A percentile compares a stretch with the other conserved stretches of the same genome.
phyloP scores from a whole-genome alignment of 352 stramenopile species.

The Globisporangium carolinianum region DNA sequence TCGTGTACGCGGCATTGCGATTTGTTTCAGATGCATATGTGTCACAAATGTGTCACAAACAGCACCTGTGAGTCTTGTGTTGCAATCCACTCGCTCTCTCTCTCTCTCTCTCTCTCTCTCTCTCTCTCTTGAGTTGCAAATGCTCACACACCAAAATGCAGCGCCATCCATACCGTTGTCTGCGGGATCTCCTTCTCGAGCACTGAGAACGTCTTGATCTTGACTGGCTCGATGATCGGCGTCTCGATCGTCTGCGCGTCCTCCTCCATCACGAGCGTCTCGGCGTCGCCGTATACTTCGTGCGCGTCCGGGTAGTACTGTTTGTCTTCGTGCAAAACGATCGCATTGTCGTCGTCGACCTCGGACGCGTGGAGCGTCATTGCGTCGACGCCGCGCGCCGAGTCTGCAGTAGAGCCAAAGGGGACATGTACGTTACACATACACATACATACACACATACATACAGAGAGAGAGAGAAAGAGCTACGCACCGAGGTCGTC shows the following conservation, averaged over 20 bases:
- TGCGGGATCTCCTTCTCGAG: conserved; percentile 76
- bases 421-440: too few relatives aligned
- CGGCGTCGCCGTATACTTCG: conserved; percentile 95
- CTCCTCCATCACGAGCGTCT: conserved; percentile 98
- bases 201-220: conserved; percentile 91
- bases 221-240: conserved; percentile 96
- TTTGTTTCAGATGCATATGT: too few relatives aligned
- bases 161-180: conserved; percentile 32
- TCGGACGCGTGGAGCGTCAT: conserved; percentile 39
- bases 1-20: not conserved
- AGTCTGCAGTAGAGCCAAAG: conserved; percentile 1
- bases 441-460: not conserved
- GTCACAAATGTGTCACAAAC: too few relatives aligned
- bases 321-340: conserved; percentile 99
- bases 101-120: too few relatives aligned
- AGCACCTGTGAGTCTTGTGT: too few relatives aligned
- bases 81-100: too few relatives aligned
- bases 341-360: conserved; percentile 81
- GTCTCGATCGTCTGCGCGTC: conserved; percentile 98
- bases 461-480: conserved; percentile 14
- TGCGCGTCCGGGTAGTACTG: conserved; percentile 98
- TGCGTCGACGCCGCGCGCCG: conserved; percentile 30
- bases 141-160: too few relatives aligned
- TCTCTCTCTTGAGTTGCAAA: too few relatives aligned
- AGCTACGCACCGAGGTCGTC: conserved; percentile 13